Evolutionary conservation across 148 eudicot genomes (phyloP).

Genomic region (Euryodendron excelsum): DNA sequence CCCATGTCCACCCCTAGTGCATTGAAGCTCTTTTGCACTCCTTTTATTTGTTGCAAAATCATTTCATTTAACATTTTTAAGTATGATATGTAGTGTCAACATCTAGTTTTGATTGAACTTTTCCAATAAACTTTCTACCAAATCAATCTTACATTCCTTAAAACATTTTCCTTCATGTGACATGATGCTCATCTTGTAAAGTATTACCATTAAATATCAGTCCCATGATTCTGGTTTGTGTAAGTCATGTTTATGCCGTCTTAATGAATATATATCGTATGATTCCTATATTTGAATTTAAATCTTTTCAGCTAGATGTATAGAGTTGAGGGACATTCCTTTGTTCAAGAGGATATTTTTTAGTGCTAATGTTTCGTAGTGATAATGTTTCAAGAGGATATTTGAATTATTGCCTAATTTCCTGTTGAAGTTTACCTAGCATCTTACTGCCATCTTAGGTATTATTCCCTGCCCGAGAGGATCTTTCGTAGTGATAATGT

Average conservation of each 20-base stretch:
- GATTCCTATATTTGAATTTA: not conserved
- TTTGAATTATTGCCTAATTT: too few species aligned
- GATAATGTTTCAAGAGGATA: too few species aligned
- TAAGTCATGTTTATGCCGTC: not conserved
- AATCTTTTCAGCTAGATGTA: not conserved
- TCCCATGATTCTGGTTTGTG: not conserved
- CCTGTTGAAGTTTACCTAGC: too few species aligned
- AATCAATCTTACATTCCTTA: not conserved
- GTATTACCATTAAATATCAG: not conserved
- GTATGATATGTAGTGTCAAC: not conserved
- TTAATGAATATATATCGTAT: not conserved
- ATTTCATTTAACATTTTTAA: not conserved
- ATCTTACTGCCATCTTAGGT: too few species aligned
- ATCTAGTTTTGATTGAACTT: not conserved
- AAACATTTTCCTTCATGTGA: not conserved
- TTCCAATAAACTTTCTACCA: not conserved
- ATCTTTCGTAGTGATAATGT: too few species aligned
- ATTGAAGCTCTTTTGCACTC: not conserved
- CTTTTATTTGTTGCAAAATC: not conserved
- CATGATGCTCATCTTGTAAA: not conserved
- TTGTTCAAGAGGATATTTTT: too few species aligned
- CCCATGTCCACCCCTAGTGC: too few species aligned
- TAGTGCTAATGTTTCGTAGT: too few species aligned
- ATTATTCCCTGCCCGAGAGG: too few species aligned
- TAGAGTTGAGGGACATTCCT: not conserved